These are phyloP conservation scores for Aspergillus sergii DNA, from an alignment of 2,329 filamentous ascomycete species.

Conservation along the genomic window DNA sequence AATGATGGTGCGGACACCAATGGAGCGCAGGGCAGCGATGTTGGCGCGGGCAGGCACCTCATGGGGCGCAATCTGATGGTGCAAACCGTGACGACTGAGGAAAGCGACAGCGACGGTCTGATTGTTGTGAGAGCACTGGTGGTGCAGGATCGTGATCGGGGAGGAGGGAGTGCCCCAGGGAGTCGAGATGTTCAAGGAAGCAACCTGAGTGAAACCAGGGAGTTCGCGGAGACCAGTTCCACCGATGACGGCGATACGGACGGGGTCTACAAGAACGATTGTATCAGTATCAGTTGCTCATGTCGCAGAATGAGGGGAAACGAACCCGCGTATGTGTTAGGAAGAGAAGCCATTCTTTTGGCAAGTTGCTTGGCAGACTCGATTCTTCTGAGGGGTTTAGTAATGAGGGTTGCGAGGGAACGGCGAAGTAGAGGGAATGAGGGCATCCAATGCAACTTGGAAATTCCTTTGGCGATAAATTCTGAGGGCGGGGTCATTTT, in stretches of 20 bases:
- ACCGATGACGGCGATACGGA: constrained; percentile 87
- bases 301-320: neutral
- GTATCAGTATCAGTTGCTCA: neutral
- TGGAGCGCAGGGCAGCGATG: constrained; percentile 89
- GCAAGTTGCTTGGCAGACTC: constrained; percentile 37
- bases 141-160: constrained; percentile 83
- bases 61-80: constrained; percentile 90
- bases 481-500: constrained; percentile 22
- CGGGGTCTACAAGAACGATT: constrained; percentile 47
- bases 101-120: constrained; percentile 74
- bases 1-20: constrained; percentile 89
- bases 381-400: constrained; percentile 33
- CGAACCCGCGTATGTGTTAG: constrained; percentile 60
- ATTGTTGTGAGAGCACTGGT: constrained; percentile 70
- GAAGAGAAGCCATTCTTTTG: constrained; percentile 56
- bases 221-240: constrained; percentile 90
- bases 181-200: constrained; percentile 73
- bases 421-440: constrained; percentile 5
- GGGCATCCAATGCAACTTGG: constrained; percentile 13
- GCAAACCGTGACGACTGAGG: constrained; percentile 83
- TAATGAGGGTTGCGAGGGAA: constrained; percentile 16
- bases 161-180: constrained; percentile 84
- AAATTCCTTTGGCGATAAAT: constrained; percentile 19
- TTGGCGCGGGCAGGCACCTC: constrained; percentile 95
- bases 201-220: constrained; percentile 82